Base-by-base conservation (phyloP, 768 basidiomycete species). In the Strobilomyces confusus region DNA sequence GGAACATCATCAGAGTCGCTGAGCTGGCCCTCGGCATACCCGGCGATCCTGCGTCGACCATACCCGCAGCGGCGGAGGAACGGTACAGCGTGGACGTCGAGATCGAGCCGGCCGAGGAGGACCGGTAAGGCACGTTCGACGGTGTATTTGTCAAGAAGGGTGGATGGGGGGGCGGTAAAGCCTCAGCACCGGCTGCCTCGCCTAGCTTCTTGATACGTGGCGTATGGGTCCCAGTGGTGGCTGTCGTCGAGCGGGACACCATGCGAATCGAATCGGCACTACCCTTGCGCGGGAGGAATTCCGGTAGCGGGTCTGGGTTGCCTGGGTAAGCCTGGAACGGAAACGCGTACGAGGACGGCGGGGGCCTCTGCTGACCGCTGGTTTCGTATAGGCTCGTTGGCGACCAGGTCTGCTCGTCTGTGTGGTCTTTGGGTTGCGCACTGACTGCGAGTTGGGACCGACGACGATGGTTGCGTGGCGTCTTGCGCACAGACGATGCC, bases 321-420 rank as follows among this genome's bases (percentile, higher is more conserved):
- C 85, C 84, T 0, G 80, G 74, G 62, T 87, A 77, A 0, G 80
- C 77, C 63, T 85, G 80, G 73, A 83, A 84, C 14, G 83, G 83
- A 57, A 60, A 74, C 15, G 58, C 32, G 55, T 71, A 79, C 1
- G 77, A 59, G 0, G 75, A 77, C 0, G 78, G 78, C 0, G 77
- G 78, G 4, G 72, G 62, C 20, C 63, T 58, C 12, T 45, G 56
- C 7, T 47, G 51, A 7, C n/a, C 14, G 11, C 25, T 9, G 17
- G 36, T 9, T 8, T 58, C 63, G 40, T 64, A 49, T 22, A 49
- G 36, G 44, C 51, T 36, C 58, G 58, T 8, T 4, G 60, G 59
- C 9, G 63, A 19, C 54, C 62, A 62, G 29, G 29, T 30, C 37
- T 51, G 47, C 22, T 64, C 64, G 23, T 66, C 58, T 15, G 26